Percentiles rank a stretch among this genome's conserved stretches.
Conservation (phyloP, 164 flowering plant species). For the Akebia trifoliata region DNA sequence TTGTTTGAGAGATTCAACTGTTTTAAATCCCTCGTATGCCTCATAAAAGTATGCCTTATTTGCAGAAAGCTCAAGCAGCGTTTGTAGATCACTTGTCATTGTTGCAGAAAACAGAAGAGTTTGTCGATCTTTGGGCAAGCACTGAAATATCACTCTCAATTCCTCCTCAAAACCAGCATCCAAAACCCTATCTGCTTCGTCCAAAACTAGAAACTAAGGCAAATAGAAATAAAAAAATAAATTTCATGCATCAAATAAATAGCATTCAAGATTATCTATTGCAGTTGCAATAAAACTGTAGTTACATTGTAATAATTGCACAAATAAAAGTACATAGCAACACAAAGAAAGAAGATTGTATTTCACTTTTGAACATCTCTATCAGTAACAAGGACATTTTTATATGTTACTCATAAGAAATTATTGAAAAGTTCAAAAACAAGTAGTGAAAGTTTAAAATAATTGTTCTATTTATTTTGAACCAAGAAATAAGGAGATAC, state of each 20-base stretch:
- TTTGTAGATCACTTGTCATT: slow-evolving; percentile 65
- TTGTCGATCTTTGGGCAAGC: slow-evolving; percentile 78
- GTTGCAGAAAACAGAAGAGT: slow-evolving; percentile 93
- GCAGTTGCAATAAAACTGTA: too few relatives aligned
- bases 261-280: background rate
- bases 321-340: too few relatives aligned
- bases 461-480: too few relatives aligned
- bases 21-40: slow-evolving; percentile 84
- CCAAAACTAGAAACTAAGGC: slow-evolving; percentile 83
- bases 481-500: too few relatives aligned
- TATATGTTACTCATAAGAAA: too few relatives aligned
- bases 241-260: background rate
- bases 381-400: too few relatives aligned
- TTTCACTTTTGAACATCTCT: too few relatives aligned
- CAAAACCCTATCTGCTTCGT: slow-evolving; percentile 95
- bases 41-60: slow-evolving; percentile 83
- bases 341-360: too few relatives aligned
- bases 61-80: slow-evolving; percentile 71
- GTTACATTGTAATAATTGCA: too few relatives aligned
- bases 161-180: slow-evolving; percentile 92
- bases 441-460: too few relatives aligned
- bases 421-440: too few relatives aligned
- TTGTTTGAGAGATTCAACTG: slow-evolving; percentile 87
- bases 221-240: background rate
- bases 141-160: slow-evolving; percentile 62